Percentiles rank a stretch among this genome's conserved stretches.
Evolutionary conservation across 768 basidiomycete genomes (phyloP).

Genomic region (Lactarius psammicola): DNA sequence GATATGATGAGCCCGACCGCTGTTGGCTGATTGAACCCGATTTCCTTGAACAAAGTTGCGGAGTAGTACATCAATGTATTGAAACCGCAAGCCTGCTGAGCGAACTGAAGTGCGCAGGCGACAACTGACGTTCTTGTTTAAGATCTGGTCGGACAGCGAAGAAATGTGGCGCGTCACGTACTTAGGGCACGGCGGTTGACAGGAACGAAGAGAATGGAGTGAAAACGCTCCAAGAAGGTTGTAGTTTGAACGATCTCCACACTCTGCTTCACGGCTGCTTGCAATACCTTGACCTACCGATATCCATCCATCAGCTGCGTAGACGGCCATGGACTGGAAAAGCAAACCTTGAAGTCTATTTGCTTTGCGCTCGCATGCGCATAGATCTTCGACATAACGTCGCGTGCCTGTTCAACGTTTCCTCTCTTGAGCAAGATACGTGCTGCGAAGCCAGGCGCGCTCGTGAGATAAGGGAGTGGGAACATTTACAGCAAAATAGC

Average conservation of each 20-base stretch:
- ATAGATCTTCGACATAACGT: constrained; percentile 67
- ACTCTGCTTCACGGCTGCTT: constrained; percentile 57
- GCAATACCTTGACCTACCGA: constrained; percentile 54
- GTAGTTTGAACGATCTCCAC: constrained; percentile 61
- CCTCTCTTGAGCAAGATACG: constrained; percentile 66
- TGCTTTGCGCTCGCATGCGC: constrained; percentile 50
- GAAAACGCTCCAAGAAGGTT: constrained; percentile 50
- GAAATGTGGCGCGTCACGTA: constrained; percentile 36
- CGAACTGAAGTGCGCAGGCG: constrained; percentile 77
- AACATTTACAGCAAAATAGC: no score
- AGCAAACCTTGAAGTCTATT: constrained; percentile 58
- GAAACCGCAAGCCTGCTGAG: constrained; percentile 80
- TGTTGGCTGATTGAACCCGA: constrained; percentile 80
- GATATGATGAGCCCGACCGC: constrained; percentile 78
- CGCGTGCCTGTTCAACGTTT: constrained; percentile 48
- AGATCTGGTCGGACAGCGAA: neutral
- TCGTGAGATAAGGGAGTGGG: neutral
- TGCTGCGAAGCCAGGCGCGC: constrained; percentile 36
- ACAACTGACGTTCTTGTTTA: constrained; percentile 49
- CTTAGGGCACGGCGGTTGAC: constrained; percentile 69
- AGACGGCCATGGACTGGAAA: neutral
- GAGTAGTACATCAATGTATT: constrained; percentile 52
- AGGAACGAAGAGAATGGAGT: constrained; percentile 51
- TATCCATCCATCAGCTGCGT: neutral
- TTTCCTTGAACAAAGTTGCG: constrained; percentile 74